phyloP scores from a whole-genome alignment of 176 grass and related monocot species.

The Triticum dicoccoides region DNA sequence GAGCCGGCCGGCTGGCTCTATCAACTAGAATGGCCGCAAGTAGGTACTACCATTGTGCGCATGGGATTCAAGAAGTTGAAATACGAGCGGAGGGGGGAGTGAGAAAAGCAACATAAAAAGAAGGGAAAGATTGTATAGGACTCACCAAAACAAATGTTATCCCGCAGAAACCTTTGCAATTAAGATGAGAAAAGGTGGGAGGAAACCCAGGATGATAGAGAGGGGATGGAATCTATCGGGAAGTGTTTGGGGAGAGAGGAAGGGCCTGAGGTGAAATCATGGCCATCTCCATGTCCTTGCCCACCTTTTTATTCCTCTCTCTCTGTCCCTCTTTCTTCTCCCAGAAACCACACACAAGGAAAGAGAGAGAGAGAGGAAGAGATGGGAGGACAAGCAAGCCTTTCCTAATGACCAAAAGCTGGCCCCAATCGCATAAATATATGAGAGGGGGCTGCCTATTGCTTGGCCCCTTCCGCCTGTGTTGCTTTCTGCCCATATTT shows the following conservation, averaged over 20 bases:
- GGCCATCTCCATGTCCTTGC: constrained; percentile 32
- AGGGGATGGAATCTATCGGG: constrained; percentile 64
- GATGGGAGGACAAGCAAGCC: constrained; percentile 17
- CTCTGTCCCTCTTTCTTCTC: neutral
- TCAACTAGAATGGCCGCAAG: neutral
- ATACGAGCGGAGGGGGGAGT: neutral
- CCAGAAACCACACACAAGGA: neutral
- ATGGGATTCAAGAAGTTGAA: constrained; percentile 33
- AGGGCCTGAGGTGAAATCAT: constrained; percentile 40
- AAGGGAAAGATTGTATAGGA: constrained; percentile 46
- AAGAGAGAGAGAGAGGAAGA: neutral
- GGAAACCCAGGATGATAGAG: constrained; percentile 58
- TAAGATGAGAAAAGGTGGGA: constrained; percentile 38
- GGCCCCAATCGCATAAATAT: constrained; percentile 37
- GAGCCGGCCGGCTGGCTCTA: neutral
- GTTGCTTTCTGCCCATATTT: constrained; percentile 56
- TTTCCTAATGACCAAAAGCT: constrained; percentile 47
- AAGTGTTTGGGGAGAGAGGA: constrained; percentile 29
- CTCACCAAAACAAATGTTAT: constrained; percentile 54
- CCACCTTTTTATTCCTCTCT: constrained; percentile 6
- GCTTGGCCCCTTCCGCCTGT: constrained; percentile 2
- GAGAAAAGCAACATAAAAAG: constrained; percentile 60
- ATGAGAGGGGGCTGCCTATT: constrained; percentile 7
- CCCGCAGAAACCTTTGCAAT: constrained; percentile 62
- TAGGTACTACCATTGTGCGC: too few species aligned